Base-by-base conservation (phyloP, 805 yeast species). In the Yarrowia hollandica region DNA sequence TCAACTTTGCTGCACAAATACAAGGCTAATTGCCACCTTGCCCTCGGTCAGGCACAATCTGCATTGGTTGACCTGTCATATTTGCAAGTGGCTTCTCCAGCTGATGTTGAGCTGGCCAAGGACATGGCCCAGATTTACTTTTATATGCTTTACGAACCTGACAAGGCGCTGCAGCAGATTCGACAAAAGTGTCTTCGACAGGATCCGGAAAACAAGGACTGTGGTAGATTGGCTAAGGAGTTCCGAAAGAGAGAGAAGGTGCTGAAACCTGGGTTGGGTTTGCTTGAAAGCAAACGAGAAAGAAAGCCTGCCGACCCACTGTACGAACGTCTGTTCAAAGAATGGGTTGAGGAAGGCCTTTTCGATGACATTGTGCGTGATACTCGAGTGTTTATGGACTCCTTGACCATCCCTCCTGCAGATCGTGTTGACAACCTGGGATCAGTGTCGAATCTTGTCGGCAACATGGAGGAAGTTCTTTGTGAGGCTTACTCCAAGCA, bases 171-270 rank as follows among this genome's bases (percentile, higher is more conserved):
- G 65, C 75, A 71, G 61, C 75, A 77, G 35, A 75, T 85, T 25
- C 31, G 58, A 22, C 80, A 85, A 64, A 83, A 80, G 63, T 90
- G 97, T 69, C 73, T 92, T 50, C 83, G 86, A 59, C 78, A 82
- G 41, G 92, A 92, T 70, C 87, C 89, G 70, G 97, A 89, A 62
- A 79, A 78, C 63, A 72, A 73, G 23, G 73, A 71, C 2, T 90
- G 96, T 70, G 82, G 83, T 64, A 61, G 72, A 63, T 65, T 72
- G 9, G 64, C 65, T 52, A 68, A 65, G 61, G 60, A 60, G 58
- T 64, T 71, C 25, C 63, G 71, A 22, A 42, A 61, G 50, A 62
- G 65, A 10, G 65, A 69, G 57, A 68, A 68, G 58, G 37, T 50
- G 46, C 62, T 71, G 22, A 62, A 66, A 18, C 60, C 61, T 16